These are phyloP conservation scores for Pinus taeda DNA, from an alignment of 75 land plant species.

Conservation along the genomic window DNA sequence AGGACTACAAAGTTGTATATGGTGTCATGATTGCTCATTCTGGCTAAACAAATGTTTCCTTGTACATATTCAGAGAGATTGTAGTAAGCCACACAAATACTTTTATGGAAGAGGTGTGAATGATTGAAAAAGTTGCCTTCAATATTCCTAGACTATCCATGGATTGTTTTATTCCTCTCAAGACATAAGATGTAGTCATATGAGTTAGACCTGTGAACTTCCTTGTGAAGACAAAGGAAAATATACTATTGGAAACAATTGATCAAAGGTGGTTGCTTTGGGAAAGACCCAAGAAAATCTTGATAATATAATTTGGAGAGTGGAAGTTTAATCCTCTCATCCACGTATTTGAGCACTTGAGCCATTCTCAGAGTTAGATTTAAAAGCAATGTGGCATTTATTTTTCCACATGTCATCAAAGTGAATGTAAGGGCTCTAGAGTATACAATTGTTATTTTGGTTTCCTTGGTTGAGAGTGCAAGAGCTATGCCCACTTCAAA, in stretches of 20 bases:
- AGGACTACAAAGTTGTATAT: conserved; percentile 46
- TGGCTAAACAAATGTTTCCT: conserved; percentile 35
- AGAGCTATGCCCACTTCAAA: too few relatives aligned
- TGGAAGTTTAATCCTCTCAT: conserved; percentile 13
- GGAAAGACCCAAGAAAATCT: conserved; percentile 27
- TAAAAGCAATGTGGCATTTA: not conserved
- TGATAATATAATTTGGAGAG: conserved; percentile 36
- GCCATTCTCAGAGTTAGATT: not conserved
- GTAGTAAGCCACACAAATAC: conserved; percentile 23
- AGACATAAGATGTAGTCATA: conserved; percentile 34
- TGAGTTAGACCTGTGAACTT: conserved; percentile 37
- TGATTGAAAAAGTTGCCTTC: conserved; percentile 54
- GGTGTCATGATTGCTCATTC: conserved; percentile 54
- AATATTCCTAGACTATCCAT: conserved; percentile 49
- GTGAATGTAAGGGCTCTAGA: not conserved
- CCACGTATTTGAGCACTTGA: not conserved
- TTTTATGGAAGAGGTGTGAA: conserved; percentile 56
- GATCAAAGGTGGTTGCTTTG: conserved; percentile 40
- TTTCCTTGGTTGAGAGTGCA: not conserved
- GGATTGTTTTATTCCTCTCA: conserved; percentile 56
- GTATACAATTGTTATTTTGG: not conserved
- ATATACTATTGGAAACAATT: conserved; percentile 3
- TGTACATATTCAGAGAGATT: not conserved
- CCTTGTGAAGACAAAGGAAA: conserved; percentile 32
- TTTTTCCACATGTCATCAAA: not conserved